These are phyloP conservation scores for Paxillus ammoniavirescens DNA, from an alignment of 768 basidiomycete species.

Conservation along the genomic window DNA sequence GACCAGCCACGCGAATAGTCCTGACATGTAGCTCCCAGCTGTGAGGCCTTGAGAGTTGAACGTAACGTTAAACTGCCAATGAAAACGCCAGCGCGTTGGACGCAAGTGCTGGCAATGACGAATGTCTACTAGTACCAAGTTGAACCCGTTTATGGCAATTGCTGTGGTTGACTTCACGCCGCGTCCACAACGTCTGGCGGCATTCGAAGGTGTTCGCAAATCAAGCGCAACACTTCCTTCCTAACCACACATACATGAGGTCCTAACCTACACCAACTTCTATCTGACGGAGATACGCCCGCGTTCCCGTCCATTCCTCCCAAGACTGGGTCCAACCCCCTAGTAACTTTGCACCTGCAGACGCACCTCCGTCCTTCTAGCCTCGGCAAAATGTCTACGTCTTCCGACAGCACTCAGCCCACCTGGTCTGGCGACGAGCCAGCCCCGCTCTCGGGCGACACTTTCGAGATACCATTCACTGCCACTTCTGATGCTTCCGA, in stretches of 20 bases:
- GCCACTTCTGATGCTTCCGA: slow-evolving; percentile 13
- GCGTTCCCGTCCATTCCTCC: background rate
- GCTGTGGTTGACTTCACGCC: background rate
- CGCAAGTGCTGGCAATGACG: background rate
- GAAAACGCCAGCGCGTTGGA: background rate
- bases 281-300: background rate
- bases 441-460: slow-evolving; percentile 5
- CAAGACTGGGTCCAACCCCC: background rate
- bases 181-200: background rate
- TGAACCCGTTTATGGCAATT: slow-evolving; percentile 8
- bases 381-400: slow-evolving; percentile 27
- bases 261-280: background rate
- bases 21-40: background rate
- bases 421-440: slow-evolving; percentile 30
- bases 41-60: too few species aligned
- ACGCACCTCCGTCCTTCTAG: background rate
- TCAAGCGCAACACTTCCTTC: background rate
- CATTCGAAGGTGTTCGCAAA: background rate
- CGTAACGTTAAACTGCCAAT: background rate
- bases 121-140: too few species aligned
- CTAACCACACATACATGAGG: background rate
- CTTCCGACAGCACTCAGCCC: slow-evolving; percentile 27
- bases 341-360: background rate
- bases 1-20: slow-evolving; percentile 12
- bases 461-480: slow-evolving; percentile 10